These are phyloP conservation scores for Cyclotella sp. DNA, from an alignment of 108 stramenopile species.

Conservation along the genomic window DNA sequence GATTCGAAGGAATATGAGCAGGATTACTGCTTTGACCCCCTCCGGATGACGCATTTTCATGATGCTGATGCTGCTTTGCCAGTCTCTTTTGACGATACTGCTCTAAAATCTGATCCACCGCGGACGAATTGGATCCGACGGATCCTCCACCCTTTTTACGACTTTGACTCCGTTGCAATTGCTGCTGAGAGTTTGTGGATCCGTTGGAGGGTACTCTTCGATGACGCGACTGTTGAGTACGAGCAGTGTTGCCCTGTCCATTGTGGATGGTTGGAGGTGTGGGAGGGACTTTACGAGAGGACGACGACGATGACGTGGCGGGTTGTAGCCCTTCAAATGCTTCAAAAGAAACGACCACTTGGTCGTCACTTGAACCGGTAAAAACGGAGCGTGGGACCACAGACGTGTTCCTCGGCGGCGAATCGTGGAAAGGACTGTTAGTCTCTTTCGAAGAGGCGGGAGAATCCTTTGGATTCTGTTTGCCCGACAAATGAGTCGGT, in stretches of 20 bases:
- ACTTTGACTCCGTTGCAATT: slow-evolving; percentile 15
- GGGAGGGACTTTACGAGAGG: not conserved
- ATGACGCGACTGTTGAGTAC: not conserved
- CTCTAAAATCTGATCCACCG: slow-evolving; percentile 50
- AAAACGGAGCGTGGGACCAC: not conserved
- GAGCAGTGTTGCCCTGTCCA: not conserved
- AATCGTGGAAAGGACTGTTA: not conserved
- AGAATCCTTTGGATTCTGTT: not conserved
- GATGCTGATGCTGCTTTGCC: slow-evolving; percentile 19
- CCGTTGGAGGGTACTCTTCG: slow-evolving; percentile 23
- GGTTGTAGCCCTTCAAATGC: slow-evolving; percentile 12
- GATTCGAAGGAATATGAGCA: slow-evolving; percentile 5
- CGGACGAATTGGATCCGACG: slow-evolving; percentile 40
- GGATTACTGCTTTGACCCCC: not conserved
- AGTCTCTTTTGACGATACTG: slow-evolving; percentile 47
- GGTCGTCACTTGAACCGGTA: not conserved
- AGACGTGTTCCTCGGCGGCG: not conserved
- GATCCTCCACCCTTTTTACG: slow-evolving; percentile 30
- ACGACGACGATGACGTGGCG: not conserved
- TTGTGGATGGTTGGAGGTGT: not conserved
- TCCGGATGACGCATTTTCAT: not conserved
- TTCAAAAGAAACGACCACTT: slow-evolving; percentile 23
- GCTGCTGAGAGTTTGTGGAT: slow-evolving; percentile 19
- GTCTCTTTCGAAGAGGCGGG: not conserved
- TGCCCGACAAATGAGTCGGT: not conserved